Percentiles rank a stretch among this genome's conserved stretches.
phyloP scores from a whole-genome alignment of 2,329 filamentous ascomycete genomes.

The Exophiala sp. region DNA sequence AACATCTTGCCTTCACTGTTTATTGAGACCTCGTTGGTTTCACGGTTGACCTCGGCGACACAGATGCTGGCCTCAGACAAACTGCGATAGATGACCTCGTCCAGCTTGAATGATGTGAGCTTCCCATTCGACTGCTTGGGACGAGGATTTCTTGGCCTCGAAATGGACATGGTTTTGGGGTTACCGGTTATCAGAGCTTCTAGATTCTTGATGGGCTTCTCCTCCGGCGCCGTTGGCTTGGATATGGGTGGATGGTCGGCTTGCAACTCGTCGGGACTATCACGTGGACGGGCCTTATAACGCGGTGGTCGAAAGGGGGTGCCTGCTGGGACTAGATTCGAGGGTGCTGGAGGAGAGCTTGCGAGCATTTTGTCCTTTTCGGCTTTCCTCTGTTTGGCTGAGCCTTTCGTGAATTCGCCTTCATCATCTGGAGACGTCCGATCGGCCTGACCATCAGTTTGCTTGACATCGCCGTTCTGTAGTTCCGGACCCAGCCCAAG shows the following conservation, averaged over 20 bases:
- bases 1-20: constrained; percentile 9
- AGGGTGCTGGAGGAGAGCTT: constrained; percentile 6
- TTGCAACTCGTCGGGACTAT: constrained; percentile 22
- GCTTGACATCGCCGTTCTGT: background rate
- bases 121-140: background rate
- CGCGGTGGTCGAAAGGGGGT: background rate
- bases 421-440: constrained; percentile 14
- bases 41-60: constrained; percentile 10
- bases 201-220: background rate
- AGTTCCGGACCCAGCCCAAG: constrained; percentile 10
- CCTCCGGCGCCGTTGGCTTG: background rate
- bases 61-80: constrained; percentile 1
- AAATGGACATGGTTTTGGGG: background rate
- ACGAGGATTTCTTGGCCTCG: background rate
- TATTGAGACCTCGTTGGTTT: constrained; percentile 7
- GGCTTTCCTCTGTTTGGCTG: constrained; percentile 13
- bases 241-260: background rate
- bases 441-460: background rate
- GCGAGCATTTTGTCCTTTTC: constrained; percentile 13
- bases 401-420: constrained; percentile 14
- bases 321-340: background rate
- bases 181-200: background rate
- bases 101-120: constrained; percentile 6
- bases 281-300: background rate
- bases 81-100: constrained; percentile 6